These are phyloP conservation scores for Hymenochaete sp. DNA, from an alignment of 1,284 basidiomycete genomes.

Conservation along the genomic window DNA sequence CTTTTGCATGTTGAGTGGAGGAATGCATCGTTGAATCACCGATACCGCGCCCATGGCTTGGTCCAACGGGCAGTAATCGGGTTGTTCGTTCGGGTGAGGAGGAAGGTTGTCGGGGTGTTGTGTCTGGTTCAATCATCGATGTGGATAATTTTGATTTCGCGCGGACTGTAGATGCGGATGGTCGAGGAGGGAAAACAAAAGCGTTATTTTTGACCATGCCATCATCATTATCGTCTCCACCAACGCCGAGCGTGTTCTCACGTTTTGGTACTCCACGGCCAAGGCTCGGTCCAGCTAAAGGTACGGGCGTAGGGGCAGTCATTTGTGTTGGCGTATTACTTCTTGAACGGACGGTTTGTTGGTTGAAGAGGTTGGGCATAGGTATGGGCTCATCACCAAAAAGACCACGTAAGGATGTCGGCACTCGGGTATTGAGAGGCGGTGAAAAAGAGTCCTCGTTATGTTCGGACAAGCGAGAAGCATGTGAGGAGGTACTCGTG, in stretches of 20 bases:
- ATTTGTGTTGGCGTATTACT: slow-evolving; percentile 28
- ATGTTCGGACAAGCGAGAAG: background rate
- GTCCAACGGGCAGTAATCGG: slow-evolving; percentile 25
- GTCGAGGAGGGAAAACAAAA: slow-evolving; percentile 46
- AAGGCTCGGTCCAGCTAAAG: slow-evolving; percentile 13
- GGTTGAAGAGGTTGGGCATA: slow-evolving; percentile 35
- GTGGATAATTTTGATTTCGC: slow-evolving; percentile 27
- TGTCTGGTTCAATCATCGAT: slow-evolving; percentile 17
- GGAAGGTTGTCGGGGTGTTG: background rate
- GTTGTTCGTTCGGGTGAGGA: slow-evolving; percentile 18
- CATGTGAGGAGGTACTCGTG: slow-evolving; percentile 19
- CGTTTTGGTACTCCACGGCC: slow-evolving; percentile 13
- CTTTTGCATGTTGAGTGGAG: slow-evolving; percentile 2
- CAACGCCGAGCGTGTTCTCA: slow-evolving; percentile 1
- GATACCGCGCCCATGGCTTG: slow-evolving; percentile 17
- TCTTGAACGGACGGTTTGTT: slow-evolving; percentile 29
- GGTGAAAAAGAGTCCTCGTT: slow-evolving; percentile 8
- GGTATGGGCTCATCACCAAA: slow-evolving; percentile 47
- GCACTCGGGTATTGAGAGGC: slow-evolving; percentile 35
- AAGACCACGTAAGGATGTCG: slow-evolving; percentile 58
- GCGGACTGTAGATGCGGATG: slow-evolving; percentile 25
- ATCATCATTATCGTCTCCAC: slow-evolving; percentile 29
- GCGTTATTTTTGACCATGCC: slow-evolving; percentile 39
- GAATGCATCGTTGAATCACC: slow-evolving; percentile 15
- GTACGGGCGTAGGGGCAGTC: slow-evolving; percentile 10